phyloP scores from a whole-genome alignment of 306 rosid genomes.

The Quercus alba region DNA sequence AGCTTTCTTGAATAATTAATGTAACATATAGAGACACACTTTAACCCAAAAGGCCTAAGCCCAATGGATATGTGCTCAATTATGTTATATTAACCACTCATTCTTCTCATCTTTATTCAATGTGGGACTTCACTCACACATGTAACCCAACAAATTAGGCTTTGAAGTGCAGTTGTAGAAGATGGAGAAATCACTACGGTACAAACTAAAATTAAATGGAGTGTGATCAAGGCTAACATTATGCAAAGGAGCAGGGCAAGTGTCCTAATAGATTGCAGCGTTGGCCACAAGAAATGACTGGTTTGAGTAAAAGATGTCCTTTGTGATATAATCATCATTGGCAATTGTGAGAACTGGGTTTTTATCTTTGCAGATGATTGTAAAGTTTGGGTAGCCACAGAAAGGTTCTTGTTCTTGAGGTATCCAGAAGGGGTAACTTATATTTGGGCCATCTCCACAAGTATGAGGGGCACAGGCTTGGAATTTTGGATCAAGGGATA shows the following conservation, averaged over 20 bases:
- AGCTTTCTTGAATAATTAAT: no score
- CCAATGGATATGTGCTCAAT: no score
- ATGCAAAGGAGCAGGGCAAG: conserved; percentile 50
- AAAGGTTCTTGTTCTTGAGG: conserved; percentile 36
- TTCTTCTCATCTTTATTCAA: no score
- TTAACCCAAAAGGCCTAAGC: no score
- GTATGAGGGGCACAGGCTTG: conserved; percentile 48
- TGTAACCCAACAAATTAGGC: no score
- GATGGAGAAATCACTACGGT: conserved; percentile 42
- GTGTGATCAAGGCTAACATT: conserved; percentile 47
- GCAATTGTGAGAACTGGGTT: conserved; percentile 52
- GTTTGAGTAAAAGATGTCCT: conserved; percentile 45
- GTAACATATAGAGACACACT: no score
- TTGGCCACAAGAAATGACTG: conserved; percentile 39
- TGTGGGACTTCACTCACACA: no score
- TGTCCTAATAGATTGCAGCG: conserved; percentile 20
- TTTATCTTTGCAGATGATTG: conserved; percentile 35
- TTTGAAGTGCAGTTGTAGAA: conserved; percentile 51
- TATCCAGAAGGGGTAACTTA: conserved; percentile 71
- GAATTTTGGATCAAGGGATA: conserved; percentile 32
- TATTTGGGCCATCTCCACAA: conserved; percentile 50
- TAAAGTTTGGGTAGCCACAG: conserved; percentile 57
- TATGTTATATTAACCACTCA: no score
- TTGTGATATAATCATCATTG: conserved; percentile 38
- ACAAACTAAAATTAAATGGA: conserved; percentile 34